A percentile compares a stretch with the other conserved stretches of the same genome.
Conservation (phyloP, 257 asterid species). For the Nicotiana otophora region DNA sequence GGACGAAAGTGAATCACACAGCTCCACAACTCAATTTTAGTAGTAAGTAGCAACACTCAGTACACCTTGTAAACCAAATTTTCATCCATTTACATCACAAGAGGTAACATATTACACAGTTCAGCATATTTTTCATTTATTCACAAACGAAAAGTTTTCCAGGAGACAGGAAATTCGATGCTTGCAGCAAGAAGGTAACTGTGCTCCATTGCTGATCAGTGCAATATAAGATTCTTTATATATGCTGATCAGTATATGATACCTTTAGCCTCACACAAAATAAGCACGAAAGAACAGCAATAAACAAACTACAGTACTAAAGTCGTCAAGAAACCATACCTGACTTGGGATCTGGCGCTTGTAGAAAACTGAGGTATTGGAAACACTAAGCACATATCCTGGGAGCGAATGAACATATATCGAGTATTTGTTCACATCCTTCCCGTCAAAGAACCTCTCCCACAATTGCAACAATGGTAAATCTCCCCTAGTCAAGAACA, state of each 20-base stretch:
- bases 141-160: too few relatives aligned
- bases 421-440: slow-evolving; percentile 56
- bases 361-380: slow-evolving; percentile 62
- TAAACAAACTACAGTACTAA: slow-evolving; percentile 2
- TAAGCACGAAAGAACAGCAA: slow-evolving; percentile 8
- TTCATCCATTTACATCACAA: too few relatives aligned
- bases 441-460: slow-evolving; percentile 82
- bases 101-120: too few relatives aligned
- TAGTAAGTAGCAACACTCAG: too few relatives aligned
- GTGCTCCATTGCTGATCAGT: too few relatives aligned
- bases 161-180: too few relatives aligned
- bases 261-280: neutral
- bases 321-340: slow-evolving; percentile 39
- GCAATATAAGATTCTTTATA: too few relatives aligned
- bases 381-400: slow-evolving; percentile 50
- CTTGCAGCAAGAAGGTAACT: too few relatives aligned
- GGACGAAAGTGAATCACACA: too few relatives aligned
- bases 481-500: slow-evolving; percentile 87
- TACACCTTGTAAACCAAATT: too few relatives aligned
- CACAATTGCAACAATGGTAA: slow-evolving; percentile 84
- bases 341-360: slow-evolving; percentile 77
- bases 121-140: neutral
- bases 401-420: slow-evolving; percentile 79
- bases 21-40: too few relatives aligned
- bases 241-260: neutral